A percentile compares a stretch with the other conserved stretches of the same genome.
Evolutionary conservation across 2,329 filamentous ascomycete genomes (phyloP).

Genomic region (Lecanicillium sp.): DNA sequence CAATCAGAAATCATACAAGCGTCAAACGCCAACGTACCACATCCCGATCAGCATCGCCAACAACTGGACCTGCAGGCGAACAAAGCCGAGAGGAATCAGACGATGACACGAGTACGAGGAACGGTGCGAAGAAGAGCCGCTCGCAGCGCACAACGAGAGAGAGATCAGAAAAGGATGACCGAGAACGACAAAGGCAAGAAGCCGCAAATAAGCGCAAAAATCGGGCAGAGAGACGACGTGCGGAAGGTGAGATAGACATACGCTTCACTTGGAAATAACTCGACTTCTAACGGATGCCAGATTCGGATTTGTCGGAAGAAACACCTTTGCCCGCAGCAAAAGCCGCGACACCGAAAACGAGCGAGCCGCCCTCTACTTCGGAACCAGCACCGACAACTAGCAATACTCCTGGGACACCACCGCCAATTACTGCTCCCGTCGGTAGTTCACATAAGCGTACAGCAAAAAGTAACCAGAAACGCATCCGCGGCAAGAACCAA

Average conservation of each 20-base stretch:
- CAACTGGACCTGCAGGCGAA: conserved; percentile 40
- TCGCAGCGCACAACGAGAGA: conserved; percentile 55
- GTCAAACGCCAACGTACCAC: conserved; percentile 79
- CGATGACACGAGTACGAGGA: conserved; percentile 53
- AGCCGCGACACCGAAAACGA: conserved; percentile 23
- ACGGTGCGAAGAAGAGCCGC: conserved; percentile 55
- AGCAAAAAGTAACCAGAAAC: conserved; percentile 56
- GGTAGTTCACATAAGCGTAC: conserved; percentile 51
- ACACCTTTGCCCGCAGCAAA: conserved; percentile 42
- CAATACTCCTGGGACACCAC: conserved; percentile 33
- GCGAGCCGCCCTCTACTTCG: conserved; percentile 23
- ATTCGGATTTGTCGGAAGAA: conserved; percentile 69
- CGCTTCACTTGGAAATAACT: neutral
- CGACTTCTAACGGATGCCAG: conserved; percentile 32
- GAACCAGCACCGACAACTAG: conserved; percentile 26
- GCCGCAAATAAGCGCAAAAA: conserved; percentile 75
- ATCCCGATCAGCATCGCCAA: conserved; percentile 64
- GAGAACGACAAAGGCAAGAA: conserved; percentile 67
- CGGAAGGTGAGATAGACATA: conserved; percentile 56
- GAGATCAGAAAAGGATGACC: conserved; percentile 64
- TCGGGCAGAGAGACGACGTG: conserved; percentile 71
- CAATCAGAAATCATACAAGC: conserved; percentile 58
- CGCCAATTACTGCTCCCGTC: conserved; percentile 39
- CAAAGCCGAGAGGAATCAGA: conserved; percentile 60
- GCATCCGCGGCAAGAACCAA: conserved; percentile 70